phyloP scores from a whole-genome alignment of 306 rosid genomes.

The Cicer bijugum region DNA sequence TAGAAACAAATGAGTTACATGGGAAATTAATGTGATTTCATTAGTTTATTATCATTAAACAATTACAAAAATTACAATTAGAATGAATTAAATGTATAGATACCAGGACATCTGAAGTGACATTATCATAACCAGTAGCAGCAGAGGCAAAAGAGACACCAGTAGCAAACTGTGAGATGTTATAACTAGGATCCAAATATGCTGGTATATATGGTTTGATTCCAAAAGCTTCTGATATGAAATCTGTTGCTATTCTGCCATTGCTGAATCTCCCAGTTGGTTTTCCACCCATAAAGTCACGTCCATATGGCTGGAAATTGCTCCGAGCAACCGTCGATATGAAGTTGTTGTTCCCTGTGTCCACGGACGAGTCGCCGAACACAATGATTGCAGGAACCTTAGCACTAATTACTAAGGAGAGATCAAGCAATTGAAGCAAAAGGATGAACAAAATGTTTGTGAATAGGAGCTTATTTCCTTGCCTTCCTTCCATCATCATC shows the following conservation, averaged over 20 bases:
- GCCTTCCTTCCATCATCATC: conserved; percentile 6
- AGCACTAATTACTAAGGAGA: background rate
- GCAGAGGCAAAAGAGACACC: conserved; percentile 95
- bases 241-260: conserved; percentile 80
- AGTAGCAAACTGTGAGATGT: conserved; percentile 72
- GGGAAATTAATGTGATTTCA: background rate
- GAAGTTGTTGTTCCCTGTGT: conserved; percentile 92
- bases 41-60: background rate
- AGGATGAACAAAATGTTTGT: conserved; percentile 42
- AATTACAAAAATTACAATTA: background rate
- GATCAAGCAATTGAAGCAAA: conserved; percentile 29
- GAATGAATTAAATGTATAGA: background rate
- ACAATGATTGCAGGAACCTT: conserved; percentile 74
- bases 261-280: conserved; percentile 89
- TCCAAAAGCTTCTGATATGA: conserved; percentile 72
- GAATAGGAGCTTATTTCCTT: background rate
- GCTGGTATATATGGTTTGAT: conserved; percentile 67
- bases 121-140: conserved; percentile 88
- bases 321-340: conserved; percentile 83
- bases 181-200: conserved; percentile 79
- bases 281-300: conserved; percentile 74
- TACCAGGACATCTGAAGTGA: conserved; percentile 83
- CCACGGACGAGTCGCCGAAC: conserved; percentile 92
- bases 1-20: background rate
- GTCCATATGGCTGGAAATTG: conserved; percentile 86